These are phyloP conservation scores for Chiua virens DNA, from an alignment of 768 basidiomycete genomes.

Conservation along the genomic window DNA sequence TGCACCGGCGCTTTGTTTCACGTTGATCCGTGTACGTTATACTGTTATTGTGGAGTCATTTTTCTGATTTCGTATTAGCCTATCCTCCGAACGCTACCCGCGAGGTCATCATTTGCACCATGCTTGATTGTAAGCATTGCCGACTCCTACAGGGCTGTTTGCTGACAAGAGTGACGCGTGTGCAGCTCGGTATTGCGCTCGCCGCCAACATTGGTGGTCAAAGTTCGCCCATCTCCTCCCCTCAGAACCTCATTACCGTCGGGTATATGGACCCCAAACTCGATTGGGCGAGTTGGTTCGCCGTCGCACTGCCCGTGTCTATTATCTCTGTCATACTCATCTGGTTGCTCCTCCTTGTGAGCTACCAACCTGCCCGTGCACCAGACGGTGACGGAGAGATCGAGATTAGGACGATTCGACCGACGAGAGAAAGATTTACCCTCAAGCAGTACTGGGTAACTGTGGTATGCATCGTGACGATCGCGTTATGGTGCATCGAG, in stretches of 20 bases:
- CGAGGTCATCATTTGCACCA: slow-evolving; percentile 83
- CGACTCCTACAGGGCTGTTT: background rate
- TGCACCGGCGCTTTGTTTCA: slow-evolving; percentile 95
- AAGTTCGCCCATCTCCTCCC: slow-evolving; percentile 95
- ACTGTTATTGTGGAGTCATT: background rate
- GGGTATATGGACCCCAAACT: slow-evolving; percentile 81
- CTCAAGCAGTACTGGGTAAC: slow-evolving; percentile 88
- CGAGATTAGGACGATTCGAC: slow-evolving; percentile 80
- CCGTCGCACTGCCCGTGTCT: slow-evolving; percentile 90
- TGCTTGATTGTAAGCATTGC: slow-evolving; percentile 76
- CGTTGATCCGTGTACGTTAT: slow-evolving; percentile 79
- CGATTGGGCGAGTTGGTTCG: slow-evolving; percentile 93
- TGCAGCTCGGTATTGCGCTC: slow-evolving; percentile 91
- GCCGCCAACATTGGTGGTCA: slow-evolving; percentile 98
- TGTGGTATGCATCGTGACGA: slow-evolving; percentile 80
- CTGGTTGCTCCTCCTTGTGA: slow-evolving; percentile 84
- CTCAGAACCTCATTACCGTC: slow-evolving; percentile 94
- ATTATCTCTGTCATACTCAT: slow-evolving; percentile 83
- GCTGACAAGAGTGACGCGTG: background rate
- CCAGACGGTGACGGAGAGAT: slow-evolving; percentile 77
- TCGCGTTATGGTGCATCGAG: slow-evolving; percentile 87
- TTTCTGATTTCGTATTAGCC: slow-evolving; percentile 54
- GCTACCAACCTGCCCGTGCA: slow-evolving; percentile 72
- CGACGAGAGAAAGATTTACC: slow-evolving; percentile 80
- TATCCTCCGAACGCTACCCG: slow-evolving; percentile 87